Percentiles rank a stretch among this genome's conserved stretches.
phyloP scores from a whole-genome alignment of 495 filamentous ascomycete species.

The Saxophila tyrrhenica region DNA sequence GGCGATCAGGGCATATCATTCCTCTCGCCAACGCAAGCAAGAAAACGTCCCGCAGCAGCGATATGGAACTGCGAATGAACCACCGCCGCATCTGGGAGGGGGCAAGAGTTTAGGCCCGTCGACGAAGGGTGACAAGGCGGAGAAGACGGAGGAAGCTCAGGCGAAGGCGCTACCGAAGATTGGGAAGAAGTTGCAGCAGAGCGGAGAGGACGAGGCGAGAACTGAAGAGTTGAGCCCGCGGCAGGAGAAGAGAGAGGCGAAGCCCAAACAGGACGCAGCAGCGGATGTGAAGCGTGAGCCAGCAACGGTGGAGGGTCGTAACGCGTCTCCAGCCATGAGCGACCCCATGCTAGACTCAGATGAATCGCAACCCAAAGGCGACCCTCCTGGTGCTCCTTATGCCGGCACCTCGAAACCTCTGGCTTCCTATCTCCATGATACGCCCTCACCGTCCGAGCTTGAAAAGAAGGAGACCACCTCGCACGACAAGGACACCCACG shows the following conservation, averaged over 20 bases:
- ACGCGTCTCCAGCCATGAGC: background rate
- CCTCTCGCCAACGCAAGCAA: conserved; percentile 20
- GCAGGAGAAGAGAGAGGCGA: conserved; percentile 3
- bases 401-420: background rate
- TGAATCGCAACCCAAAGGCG: background rate
- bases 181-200: conserved; percentile 10
- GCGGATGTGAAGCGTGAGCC: conserved; percentile 6
- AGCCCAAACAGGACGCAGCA: conserved; percentile 8
- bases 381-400: background rate
- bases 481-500: background rate
- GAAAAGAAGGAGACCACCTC: conserved; percentile 2
- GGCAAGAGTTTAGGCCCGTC: conserved; percentile 10
- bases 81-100: conserved; percentile 28
- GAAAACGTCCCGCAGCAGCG: conserved; percentile 30
- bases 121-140: conserved; percentile 11
- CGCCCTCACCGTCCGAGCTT: conserved; percentile 1
- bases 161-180: conserved; percentile 20
- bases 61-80: conserved; percentile 57
- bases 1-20: conserved; percentile 12
- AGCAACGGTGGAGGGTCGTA: conserved; percentile 8
- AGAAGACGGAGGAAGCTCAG: conserved; percentile 14
- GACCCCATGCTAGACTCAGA: conserved; percentile 3
- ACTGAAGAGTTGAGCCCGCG: background rate
- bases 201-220: conserved; percentile 9
- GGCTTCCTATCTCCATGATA: background rate